These are phyloP conservation scores for Fonsecaea monophora DNA, from an alignment of 2,329 filamentous ascomycete genomes.

Conservation along the genomic window DNA sequence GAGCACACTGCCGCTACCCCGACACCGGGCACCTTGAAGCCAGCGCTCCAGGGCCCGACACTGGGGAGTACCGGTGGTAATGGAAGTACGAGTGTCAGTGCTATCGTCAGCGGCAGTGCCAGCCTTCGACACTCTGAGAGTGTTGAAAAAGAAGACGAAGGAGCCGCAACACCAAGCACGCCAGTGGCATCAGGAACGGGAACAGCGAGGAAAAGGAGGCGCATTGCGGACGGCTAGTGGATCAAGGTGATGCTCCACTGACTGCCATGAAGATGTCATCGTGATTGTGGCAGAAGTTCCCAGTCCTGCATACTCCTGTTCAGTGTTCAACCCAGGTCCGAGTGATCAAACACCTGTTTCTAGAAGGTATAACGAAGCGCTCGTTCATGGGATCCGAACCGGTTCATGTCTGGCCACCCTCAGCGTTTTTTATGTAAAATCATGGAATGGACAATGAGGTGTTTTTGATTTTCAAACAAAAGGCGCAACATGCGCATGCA, in stretches of 20 bases:
- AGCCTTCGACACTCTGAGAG: constrained; percentile 36
- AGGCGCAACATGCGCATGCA: too few relatives aligned
- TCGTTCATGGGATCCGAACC: neutral
- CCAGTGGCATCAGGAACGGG: constrained; percentile 24
- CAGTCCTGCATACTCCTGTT: neutral
- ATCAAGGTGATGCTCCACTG: neutral
- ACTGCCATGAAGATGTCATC: neutral
- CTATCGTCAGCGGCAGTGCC: constrained; percentile 3
- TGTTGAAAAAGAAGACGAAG: constrained; percentile 31
- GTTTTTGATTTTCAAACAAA: too few relatives aligned
- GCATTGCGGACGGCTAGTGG: constrained; percentile 31
- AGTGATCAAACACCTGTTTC: neutral
- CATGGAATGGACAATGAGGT: too few relatives aligned
- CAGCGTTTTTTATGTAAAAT: neutral
- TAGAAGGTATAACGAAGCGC: neutral
- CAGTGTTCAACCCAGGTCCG: neutral
- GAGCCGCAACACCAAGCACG: constrained; percentile 16
- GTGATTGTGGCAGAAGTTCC: neutral
- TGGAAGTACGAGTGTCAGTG: constrained; percentile 6
- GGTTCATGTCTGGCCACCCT: too few relatives aligned
- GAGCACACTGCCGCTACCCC: constrained; percentile 3
- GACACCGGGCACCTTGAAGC: neutral
- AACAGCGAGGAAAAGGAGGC: constrained; percentile 35
- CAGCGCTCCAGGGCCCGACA: neutral
- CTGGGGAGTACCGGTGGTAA: neutral